These are phyloP conservation scores for Mycena rebaudengoi DNA, from an alignment of 768 basidiomycete species.

Conservation along the genomic window DNA sequence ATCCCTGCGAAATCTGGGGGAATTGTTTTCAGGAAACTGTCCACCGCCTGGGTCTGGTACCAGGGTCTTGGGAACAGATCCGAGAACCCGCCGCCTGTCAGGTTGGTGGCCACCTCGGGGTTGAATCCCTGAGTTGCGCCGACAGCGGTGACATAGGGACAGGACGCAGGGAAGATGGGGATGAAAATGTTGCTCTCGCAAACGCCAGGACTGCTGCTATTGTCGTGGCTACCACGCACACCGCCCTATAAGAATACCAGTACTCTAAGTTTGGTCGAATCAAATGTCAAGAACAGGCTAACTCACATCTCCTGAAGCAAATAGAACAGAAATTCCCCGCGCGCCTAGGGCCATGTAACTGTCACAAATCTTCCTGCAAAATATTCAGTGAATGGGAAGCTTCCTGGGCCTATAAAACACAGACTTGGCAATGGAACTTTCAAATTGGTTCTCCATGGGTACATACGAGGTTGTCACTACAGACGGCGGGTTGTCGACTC, in stretches of 20 bases:
- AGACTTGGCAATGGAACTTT: too few relatives aligned
- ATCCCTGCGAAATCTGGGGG: slow-evolving; percentile 17
- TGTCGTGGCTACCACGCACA: slow-evolving; percentile 1
- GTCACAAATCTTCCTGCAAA: too few relatives aligned
- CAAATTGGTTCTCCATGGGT: too few relatives aligned
- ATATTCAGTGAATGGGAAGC: too few relatives aligned
- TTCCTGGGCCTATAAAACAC: too few relatives aligned
- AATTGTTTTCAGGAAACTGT: slow-evolving; percentile 29
- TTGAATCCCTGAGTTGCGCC: neutral
- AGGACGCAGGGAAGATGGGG: slow-evolving; percentile 53
- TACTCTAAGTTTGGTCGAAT: neutral
- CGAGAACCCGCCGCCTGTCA: slow-evolving; percentile 6
- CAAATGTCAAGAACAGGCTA: neutral
- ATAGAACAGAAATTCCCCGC: too few relatives aligned
- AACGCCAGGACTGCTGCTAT: neutral
- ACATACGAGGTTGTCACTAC: too few relatives aligned
- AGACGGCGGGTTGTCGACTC: too few relatives aligned
- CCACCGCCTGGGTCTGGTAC: slow-evolving; percentile 41
- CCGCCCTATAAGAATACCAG: neutral
- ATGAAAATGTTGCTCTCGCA: slow-evolving; percentile 36
- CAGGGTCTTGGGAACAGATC: slow-evolving; percentile 27
- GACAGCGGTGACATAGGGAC: slow-evolving; percentile 32
- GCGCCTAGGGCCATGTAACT: too few relatives aligned
- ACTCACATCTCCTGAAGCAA: too few relatives aligned
- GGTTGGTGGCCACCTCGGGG: neutral